These are phyloP conservation scores for Mastigamoeba balamuthi DNA, from an alignment of 78 protist genomes.

Conservation along the genomic window DNA sequence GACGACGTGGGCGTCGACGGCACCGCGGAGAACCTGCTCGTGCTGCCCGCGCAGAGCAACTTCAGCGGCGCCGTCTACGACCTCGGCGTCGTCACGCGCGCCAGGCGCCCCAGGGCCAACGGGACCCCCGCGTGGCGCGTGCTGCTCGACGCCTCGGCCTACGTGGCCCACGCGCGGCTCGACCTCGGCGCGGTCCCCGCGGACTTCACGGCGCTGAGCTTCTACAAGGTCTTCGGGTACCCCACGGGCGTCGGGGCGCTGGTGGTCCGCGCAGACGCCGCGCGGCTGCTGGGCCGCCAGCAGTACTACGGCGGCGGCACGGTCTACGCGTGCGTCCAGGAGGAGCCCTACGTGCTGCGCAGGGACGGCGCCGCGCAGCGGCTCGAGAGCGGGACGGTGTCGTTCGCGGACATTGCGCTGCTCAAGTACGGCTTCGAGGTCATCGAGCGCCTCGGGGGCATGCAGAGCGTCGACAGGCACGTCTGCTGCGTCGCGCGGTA, in stretches of 20 bases:
- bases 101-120: too few species aligned
- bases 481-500: background rate
- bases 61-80: background rate
- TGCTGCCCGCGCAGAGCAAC: too few species aligned
- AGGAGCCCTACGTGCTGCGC: background rate
- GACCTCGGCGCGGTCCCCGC: background rate
- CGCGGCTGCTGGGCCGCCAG: background rate
- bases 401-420: background rate
- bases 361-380: background rate
- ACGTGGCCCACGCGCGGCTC: background rate
- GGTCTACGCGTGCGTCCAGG: background rate
- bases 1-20: too few species aligned
- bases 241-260: background rate
- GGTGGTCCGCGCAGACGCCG: background rate
- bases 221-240: background rate
- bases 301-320: background rate
- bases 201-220: background rate
- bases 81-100: too few species aligned
- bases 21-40: too few species aligned
- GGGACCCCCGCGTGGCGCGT: too few species aligned
- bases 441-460: background rate
- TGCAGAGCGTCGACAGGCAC: background rate
- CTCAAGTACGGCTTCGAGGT: background rate
- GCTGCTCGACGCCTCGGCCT: background rate
- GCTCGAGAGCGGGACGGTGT: background rate